Percentiles rank a stretch among this genome's conserved stretches.
Evolutionary conservation across 768 basidiomycete genomes (phyloP).

Genomic region (Russula brevipes): DNA sequence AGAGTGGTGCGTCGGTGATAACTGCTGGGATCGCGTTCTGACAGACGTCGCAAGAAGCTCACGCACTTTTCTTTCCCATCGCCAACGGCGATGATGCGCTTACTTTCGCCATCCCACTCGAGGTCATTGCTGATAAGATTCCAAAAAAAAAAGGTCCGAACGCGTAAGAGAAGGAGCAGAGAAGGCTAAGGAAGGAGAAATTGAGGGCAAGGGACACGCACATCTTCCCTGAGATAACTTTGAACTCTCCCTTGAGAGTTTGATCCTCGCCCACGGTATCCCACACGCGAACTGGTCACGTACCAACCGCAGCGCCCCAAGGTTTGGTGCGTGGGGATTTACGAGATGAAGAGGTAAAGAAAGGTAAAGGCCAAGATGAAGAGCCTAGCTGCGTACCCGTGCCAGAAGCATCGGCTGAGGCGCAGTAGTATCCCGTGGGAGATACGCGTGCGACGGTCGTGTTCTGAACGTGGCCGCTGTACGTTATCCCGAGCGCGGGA

Average conservation of each 20-base stretch:
- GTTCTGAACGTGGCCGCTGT: slow-evolving; percentile 76
- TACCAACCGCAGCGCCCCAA: background rate
- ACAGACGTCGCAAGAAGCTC: background rate
- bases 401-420: slow-evolving; percentile 79
- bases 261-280: slow-evolving; percentile 86
- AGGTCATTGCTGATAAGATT: slow-evolving; percentile 68
- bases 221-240: slow-evolving; percentile 67
- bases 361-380: background rate
- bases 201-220: slow-evolving; percentile 32
- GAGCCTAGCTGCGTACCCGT: slow-evolving; percentile 49
- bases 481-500: slow-evolving; percentile 54
- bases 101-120: slow-evolving; percentile 94
- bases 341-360: background rate
- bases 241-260: slow-evolving; percentile 74
- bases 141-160: no score
- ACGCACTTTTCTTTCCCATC: slow-evolving; percentile 83
- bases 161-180: no score
- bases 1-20: background rate
- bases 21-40: background rate
- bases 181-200: no score
- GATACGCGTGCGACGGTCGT: slow-evolving; percentile 88
- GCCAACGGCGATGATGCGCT: slow-evolving; percentile 91
- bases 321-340: background rate
- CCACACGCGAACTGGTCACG: slow-evolving; percentile 74
- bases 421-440: slow-evolving; percentile 92